phyloP scores from a whole-genome alignment of 164 flowering plant species.

The Paratinospora sagittata region DNA sequence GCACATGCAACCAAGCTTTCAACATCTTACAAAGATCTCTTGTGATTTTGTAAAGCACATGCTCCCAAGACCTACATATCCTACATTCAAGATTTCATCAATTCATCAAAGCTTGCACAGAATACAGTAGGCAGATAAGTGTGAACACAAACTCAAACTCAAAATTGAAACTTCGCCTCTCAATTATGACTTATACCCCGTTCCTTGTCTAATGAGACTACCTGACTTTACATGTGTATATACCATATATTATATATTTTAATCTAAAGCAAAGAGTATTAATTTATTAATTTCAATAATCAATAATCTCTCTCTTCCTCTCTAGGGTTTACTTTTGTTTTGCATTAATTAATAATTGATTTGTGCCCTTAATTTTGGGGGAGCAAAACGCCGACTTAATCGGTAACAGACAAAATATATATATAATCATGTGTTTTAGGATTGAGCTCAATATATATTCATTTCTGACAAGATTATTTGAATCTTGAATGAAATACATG shows the following conservation, averaged over 20 bases:
- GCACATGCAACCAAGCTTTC: slow-evolving; percentile 1
- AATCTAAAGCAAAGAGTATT: background rate
- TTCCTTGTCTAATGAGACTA: background rate
- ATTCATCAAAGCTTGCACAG: background rate
- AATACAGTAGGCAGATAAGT: background rate
- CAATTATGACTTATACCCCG: background rate
- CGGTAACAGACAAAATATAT: background rate
- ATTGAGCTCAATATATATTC: background rate
- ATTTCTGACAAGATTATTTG: background rate
- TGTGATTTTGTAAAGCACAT: slow-evolving; percentile 1
- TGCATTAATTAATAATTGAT: background rate
- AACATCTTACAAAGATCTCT: slow-evolving; percentile 1
- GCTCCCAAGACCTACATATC: background rate
- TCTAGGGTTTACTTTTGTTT: background rate
- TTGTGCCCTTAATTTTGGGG: slow-evolving; percentile 12
- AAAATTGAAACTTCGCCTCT: background rate
- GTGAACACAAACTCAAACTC: background rate
- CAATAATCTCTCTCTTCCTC: too few relatives aligned
- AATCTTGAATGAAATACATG: too few relatives aligned
- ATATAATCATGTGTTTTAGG: background rate
- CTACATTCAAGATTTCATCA: slow-evolving; percentile 1
- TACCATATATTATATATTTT: too few relatives aligned
- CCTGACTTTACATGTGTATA: too few relatives aligned
- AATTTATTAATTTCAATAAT: slow-evolving; percentile 1
- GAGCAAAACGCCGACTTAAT: slow-evolving; percentile 8